Percentiles rank a stretch among this genome's conserved stretches.
phyloP scores from a whole-genome alignment of 169 alveolate species.

The Cystoisospora suis region DNA sequence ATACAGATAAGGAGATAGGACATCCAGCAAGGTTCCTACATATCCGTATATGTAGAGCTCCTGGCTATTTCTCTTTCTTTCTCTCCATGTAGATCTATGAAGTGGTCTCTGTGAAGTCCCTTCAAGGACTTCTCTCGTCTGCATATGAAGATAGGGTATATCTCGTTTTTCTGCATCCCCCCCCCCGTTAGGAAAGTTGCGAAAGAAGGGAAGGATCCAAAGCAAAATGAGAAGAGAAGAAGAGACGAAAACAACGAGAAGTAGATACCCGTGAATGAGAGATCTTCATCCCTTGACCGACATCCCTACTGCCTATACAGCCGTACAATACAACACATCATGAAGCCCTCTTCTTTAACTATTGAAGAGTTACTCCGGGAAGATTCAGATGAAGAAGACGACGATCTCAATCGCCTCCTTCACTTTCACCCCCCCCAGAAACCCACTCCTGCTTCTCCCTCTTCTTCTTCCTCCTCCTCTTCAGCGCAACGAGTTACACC shows the following conservation, averaged over 20 bases:
- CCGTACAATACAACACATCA: background rate
- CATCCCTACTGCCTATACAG: background rate
- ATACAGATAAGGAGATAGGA: no score
- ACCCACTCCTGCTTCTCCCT: no score
- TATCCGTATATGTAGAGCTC: background rate
- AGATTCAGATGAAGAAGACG: no score
- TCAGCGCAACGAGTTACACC: no score
- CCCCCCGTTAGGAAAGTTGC: background rate
- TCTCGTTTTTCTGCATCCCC: background rate
- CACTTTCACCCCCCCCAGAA: no score
- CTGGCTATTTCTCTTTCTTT: background rate
- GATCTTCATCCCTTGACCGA: background rate
- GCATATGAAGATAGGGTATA: background rate
- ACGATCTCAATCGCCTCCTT: no score
- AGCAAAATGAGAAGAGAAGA: no score
- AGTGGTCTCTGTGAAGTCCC: background rate
- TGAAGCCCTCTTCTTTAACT: background rate
- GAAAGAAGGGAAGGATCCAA: background rate
- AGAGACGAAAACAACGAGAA: no score
- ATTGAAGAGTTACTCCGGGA: no score
- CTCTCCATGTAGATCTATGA: background rate
- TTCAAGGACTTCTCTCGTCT: background rate
- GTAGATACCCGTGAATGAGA: background rate
- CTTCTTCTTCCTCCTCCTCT: no score
- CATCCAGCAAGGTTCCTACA: background rate